A percentile compares a stretch with the other conserved stretches of the same genome.
phyloP scores from a whole-genome alignment of 805 yeast genomes.

The Saccharomycopsis selenospora region DNA sequence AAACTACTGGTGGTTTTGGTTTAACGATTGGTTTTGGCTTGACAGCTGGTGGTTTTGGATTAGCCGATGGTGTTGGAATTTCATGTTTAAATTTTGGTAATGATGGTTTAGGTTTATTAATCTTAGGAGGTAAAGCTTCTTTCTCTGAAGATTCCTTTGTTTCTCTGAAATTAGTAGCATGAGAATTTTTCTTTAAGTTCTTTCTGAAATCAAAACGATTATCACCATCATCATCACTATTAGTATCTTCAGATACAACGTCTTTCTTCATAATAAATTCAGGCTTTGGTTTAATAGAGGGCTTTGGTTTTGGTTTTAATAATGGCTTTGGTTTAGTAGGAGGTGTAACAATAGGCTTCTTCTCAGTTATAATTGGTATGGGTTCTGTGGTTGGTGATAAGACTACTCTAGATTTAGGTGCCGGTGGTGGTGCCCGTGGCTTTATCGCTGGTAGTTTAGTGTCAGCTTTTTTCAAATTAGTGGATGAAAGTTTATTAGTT shows the following conservation, averaged over 20 bases:
- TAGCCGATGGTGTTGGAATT: conserved; percentile 3
- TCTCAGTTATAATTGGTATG: neutral
- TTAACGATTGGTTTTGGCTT: conserved; percentile 19
- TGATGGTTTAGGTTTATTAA: neutral
- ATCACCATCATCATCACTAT: neutral
- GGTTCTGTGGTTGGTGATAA: neutral
- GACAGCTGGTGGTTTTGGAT: conserved; percentile 21
- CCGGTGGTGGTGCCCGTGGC: neutral
- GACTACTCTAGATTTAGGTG: neutral
- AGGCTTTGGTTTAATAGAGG: conserved; percentile 1
- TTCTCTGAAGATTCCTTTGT: neutral
- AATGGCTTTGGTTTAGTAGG: neutral
- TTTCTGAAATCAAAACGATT: neutral
- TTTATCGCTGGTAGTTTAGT: neutral
- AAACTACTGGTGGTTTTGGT: conserved; percentile 28
- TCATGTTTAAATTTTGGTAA: neutral
- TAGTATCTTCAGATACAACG: neutral
- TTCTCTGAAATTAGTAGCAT: neutral
- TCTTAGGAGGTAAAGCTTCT: neutral
- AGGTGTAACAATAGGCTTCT: neutral
- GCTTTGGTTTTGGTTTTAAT: neutral
- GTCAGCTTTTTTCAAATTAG: neutral
- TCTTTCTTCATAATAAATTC: neutral
- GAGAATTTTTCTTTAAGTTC: too few species aligned
- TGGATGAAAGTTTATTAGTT: neutral